Evolutionary conservation across 495 filamentous ascomycete genomes (phyloP).

Genomic region (Hypoxylon trugodes): DNA sequence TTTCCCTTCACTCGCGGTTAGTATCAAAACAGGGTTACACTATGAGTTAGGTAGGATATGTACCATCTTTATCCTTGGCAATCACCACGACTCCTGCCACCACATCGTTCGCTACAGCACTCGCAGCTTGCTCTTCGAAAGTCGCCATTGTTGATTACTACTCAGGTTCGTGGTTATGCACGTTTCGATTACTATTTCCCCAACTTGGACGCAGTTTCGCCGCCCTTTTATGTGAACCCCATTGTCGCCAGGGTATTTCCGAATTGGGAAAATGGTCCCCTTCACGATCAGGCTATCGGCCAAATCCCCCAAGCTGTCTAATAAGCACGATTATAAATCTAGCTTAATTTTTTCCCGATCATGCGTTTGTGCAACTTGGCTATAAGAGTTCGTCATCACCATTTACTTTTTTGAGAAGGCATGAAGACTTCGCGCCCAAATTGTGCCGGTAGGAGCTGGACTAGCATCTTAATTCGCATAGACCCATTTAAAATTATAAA

Average conservation of each 20-base stretch:
- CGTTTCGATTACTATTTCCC: neutral
- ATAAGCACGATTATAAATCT: slow-evolving; percentile 1
- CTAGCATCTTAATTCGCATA: too few species aligned
- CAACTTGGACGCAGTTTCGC: neutral
- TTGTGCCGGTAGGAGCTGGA: too few species aligned
- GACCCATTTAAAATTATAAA: too few species aligned
- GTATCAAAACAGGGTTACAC: neutral
- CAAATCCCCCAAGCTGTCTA: neutral
- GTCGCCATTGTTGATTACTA: slow-evolving; percentile 1
- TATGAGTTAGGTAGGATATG: neutral
- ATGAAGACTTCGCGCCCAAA: too few species aligned
- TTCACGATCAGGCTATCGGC: neutral
- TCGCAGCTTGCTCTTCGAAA: slow-evolving; percentile 35
- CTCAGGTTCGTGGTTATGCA: neutral
- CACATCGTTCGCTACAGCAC: slow-evolving; percentile 32
- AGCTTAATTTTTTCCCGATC: too few species aligned
- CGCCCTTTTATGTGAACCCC: neutral
- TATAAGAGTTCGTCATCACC: too few species aligned
- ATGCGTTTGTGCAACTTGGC: too few species aligned
- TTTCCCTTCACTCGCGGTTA: slow-evolving; percentile 24
- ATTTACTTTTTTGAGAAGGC: too few species aligned
- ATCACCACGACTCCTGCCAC: slow-evolving; percentile 39
- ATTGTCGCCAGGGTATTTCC: neutral
- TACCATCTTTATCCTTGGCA: slow-evolving; percentile 41
- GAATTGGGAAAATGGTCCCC: neutral